phyloP scores from a whole-genome alignment of 805 yeast genomes.

The Nakazawaea wyomingensis region DNA sequence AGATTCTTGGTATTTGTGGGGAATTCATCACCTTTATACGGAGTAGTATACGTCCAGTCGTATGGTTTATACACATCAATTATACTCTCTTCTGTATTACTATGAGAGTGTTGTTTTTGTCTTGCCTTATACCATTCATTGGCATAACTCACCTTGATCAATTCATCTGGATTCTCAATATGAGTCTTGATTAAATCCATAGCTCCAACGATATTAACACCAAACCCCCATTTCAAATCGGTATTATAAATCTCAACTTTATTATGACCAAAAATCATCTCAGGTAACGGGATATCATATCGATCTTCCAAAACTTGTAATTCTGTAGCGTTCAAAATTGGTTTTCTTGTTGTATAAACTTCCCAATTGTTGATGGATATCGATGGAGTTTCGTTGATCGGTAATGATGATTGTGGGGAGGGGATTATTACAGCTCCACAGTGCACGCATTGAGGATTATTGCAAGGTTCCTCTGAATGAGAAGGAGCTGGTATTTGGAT shows the following conservation, averaged over 20 bases:
- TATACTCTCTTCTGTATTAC: constrained; percentile 26
- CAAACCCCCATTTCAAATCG: constrained; percentile 39
- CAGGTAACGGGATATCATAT: constrained; percentile 83
- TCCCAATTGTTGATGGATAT: constrained; percentile 72
- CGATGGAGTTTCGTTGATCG: constrained; percentile 62
- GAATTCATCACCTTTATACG: constrained; percentile 58
- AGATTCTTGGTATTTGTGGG: constrained; percentile 16
- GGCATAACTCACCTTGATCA: constrained; percentile 77
- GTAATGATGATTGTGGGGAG: constrained; percentile 61
- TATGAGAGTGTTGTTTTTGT: constrained; percentile 26
- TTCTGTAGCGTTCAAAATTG: constrained; percentile 71
- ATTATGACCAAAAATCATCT: constrained; percentile 94
- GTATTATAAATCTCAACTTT: constrained; percentile 46
- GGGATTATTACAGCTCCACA: constrained; percentile 80
- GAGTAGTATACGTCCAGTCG: constrained; percentile 94
- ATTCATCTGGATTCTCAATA: constrained; percentile 33
- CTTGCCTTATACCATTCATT: constrained; percentile 65
- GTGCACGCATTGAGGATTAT: constrained; percentile 40
- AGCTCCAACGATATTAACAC: constrained; percentile 77
- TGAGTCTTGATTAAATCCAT: constrained; percentile 45
- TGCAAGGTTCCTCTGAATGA: constrained; percentile 18
- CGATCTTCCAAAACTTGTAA: constrained; percentile 61
- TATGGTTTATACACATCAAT: constrained; percentile 71
- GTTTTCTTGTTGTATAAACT: constrained; percentile 63
- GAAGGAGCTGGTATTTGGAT: constrained; percentile 9